Evolutionary conservation across 805 yeast species (phyloP).

Genomic region (Pichia scutulata): DNA sequence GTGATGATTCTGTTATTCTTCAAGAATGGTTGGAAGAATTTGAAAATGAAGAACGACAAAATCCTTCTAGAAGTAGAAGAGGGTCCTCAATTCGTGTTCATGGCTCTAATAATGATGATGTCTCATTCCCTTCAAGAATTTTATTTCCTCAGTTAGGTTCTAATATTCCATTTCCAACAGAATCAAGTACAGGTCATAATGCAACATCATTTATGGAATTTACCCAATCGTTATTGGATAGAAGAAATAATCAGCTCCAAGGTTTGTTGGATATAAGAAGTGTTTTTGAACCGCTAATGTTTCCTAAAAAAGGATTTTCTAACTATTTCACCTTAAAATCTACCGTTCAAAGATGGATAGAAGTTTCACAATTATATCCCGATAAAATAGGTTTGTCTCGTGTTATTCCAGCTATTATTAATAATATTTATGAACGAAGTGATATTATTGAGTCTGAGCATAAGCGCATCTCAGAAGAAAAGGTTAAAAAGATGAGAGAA

Average conservation of each 20-base stretch:
- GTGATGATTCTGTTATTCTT: conserved; percentile 25
- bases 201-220: conserved; percentile 5
- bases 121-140: background rate
- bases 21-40: conserved; percentile 29
- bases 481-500: conserved; percentile 20
- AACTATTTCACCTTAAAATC: conserved; percentile 18
- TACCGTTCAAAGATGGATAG: conserved; percentile 64
- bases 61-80: conserved; percentile 12
- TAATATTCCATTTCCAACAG: conserved; percentile 6
- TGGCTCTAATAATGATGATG: background rate
- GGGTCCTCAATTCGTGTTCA: background rate
- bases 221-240: conserved; percentile 5
- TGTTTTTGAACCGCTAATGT: conserved; percentile 11
- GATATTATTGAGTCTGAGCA: conserved; percentile 34
- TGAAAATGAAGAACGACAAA: conserved; percentile 19
- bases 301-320: conserved; percentile 12
- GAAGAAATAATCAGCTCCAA: conserved; percentile 5
- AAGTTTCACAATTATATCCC: conserved; percentile 44
- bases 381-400: conserved; percentile 14
- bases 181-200: background rate
- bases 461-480: conserved; percentile 14
- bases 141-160: background rate
- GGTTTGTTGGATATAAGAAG: conserved; percentile 10
- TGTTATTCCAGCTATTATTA: conserved; percentile 40
- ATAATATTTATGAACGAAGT: conserved; percentile 33